These are phyloP conservation scores for Hordeum pubiflorum DNA, from an alignment of 202 grass and related monocot species.

Conservation along the genomic window DNA sequence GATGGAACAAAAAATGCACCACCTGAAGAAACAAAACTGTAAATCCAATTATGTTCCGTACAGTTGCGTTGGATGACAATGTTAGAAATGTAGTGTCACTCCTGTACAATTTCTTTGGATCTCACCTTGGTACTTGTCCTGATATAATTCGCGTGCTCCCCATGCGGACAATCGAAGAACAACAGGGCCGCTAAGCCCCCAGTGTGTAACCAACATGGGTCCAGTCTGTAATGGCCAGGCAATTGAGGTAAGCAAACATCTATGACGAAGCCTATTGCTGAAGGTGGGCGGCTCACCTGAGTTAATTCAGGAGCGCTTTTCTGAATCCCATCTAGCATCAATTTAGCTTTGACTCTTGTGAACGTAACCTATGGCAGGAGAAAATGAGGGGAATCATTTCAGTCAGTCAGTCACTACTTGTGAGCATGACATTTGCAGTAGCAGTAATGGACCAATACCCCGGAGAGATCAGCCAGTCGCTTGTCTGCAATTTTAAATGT, in stretches of 20 bases:
- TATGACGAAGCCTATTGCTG: neutral
- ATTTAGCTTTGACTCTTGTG: slow-evolving; percentile 66
- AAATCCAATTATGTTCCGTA: neutral
- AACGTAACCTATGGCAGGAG: slow-evolving; percentile 57
- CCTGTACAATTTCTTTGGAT: neutral
- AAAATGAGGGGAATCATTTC: neutral
- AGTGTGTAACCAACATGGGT: slow-evolving; percentile 89
- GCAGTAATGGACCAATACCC: slow-evolving; percentile 45
- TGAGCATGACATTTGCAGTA: neutral
- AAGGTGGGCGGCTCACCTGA: slow-evolving; percentile 40
- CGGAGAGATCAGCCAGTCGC: slow-evolving; percentile 48
- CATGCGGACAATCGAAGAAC: slow-evolving; percentile 86
- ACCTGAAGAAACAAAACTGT: neutral
- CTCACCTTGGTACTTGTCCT: slow-evolving; percentile 71
- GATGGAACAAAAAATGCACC: neutral
- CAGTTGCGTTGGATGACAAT: neutral
- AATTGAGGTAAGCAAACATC: slow-evolving; percentile 21
- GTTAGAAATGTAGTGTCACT: neutral
- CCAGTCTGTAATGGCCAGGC: slow-evolving; percentile 43
- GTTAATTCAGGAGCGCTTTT: slow-evolving; percentile 59
- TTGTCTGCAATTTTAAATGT: slow-evolving; percentile 84
- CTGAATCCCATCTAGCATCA: slow-evolving; percentile 55
- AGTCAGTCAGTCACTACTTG: neutral
- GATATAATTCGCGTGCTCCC: slow-evolving; percentile 78
- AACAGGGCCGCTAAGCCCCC: slow-evolving; percentile 84